A percentile compares a stretch with the other conserved stretches of the same genome.
Conservation (phyloP, 208 protist genomes). For the Crithidia fasciculata region DNA sequence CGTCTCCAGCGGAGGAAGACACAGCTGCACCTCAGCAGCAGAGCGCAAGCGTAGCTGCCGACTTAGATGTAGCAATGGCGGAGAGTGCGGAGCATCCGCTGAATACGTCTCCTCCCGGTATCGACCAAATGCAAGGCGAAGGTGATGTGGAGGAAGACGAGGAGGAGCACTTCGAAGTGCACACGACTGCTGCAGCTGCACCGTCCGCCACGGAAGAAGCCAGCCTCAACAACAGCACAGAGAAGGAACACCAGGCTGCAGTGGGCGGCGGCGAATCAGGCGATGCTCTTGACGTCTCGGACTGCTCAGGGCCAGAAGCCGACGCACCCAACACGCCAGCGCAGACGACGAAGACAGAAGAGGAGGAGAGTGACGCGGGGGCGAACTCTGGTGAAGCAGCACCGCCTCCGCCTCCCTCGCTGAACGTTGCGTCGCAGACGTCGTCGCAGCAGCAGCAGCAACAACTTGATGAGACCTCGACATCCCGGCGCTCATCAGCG, state of each 20-base stretch:
- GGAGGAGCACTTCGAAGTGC: slow-evolving; percentile 5
- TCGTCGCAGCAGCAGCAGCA: neutral
- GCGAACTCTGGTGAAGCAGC: too few relatives aligned
- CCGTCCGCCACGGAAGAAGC: too few relatives aligned
- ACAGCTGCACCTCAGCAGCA: too few relatives aligned
- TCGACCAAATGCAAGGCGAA: neutral
- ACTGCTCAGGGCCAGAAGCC: too few relatives aligned
- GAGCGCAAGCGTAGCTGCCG: too few relatives aligned
- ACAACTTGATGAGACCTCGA: neutral
- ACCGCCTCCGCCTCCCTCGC: neutral
- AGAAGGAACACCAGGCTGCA: too few relatives aligned
- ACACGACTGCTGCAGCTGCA: neutral
- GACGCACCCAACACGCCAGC: neutral
- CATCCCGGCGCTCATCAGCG: neutral
- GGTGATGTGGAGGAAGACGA: neutral
- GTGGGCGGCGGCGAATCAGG: too few relatives aligned
- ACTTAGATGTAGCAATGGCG: neutral
- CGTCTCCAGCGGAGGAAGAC: too few relatives aligned
- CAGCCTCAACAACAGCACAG: too few relatives aligned
- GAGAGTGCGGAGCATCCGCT: neutral
- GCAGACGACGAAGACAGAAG: neutral
- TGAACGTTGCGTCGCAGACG: neutral
- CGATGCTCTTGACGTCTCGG: too few relatives aligned
- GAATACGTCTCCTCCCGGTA: too few relatives aligned
- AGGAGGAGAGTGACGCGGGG: neutral